Base-by-base conservation (phyloP, 2,329 filamentous ascomycete species). In the Aspergillus spinulosporus region DNA sequence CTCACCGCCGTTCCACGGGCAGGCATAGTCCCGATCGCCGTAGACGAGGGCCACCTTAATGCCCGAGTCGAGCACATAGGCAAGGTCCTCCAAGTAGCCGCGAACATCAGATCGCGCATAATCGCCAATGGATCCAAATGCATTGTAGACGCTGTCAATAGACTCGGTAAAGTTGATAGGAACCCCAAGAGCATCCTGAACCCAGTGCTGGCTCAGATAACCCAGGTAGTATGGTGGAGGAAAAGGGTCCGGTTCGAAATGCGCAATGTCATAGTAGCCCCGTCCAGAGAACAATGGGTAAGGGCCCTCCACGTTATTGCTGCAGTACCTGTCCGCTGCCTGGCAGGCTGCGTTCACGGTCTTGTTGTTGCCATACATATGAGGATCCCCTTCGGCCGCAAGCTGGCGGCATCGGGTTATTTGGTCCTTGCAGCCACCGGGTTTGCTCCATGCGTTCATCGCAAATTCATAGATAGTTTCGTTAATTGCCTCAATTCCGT, bases 1-100 rank as follows among this genome's bases (percentile, higher is more conserved):
- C 63, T 85, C 82, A 45, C 81, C 83, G 7, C 82, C 82, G 21
- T 82, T 72, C 83, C 82, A 85, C 60, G 82, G 82, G 64, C 80
- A 82, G 2, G 77, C 75, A 61, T 78, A 85, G 64, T 86, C 83
- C 2, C 80, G 76, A 64, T 86, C 84, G 2, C 83, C 83, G 62
- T 85, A 84, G 39, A 84, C 73, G 29, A 85, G 68, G 40, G 81
- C 75, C 3, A 86, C 82, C 58, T 83, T 82, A 51, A 85, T 76
- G 7, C 82, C 82, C 12, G 75, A 73, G 50, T 86, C 83, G 5
- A 87, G 76, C 1, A 87, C 72, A 57, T 80, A 82, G 0, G 62
- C 68, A 2, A 75, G 53, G 37, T 75, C 68, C 9, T 69, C 62
- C 3, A 73, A 61, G 51, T 70, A 73, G 12, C 71, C 74, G 14